phyloP scores from a whole-genome alignment of 164 flowering plant species.

The Malania oleifera region DNA sequence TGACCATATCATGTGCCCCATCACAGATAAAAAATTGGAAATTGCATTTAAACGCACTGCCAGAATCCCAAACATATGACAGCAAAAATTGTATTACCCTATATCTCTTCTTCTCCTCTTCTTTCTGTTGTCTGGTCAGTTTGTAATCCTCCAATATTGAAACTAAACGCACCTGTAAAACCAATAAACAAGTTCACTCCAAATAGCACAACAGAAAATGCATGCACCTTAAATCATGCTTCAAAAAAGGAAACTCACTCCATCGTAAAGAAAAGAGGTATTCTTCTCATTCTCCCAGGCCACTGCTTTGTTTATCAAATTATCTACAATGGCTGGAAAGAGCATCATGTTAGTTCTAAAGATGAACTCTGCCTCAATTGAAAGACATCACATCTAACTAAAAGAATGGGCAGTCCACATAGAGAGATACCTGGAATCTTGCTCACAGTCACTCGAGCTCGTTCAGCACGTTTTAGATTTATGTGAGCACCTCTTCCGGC shows the following conservation, averaged over 20 bases:
- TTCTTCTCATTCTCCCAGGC: constrained; percentile 77
- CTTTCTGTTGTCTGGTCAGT: constrained; percentile 60
- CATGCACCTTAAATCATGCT: neutral
- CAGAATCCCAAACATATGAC: neutral
- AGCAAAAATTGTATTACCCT: constrained; percentile 39
- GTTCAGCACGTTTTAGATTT: constrained; percentile 84
- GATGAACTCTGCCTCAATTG: neutral
- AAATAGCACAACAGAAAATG: neutral
- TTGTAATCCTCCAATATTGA: constrained; percentile 79
- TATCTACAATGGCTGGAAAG: constrained; percentile 73
- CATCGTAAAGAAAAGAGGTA: constrained; percentile 68
- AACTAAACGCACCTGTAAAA: constrained; percentile 58
- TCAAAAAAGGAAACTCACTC: constrained; percentile 42
- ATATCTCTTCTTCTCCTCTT: constrained; percentile 72
- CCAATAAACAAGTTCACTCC: neutral
- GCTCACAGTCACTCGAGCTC: constrained; percentile 67
- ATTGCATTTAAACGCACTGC: neutral
- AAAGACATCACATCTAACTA: neutral
- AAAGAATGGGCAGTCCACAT: neutral
- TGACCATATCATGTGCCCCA: neutral
- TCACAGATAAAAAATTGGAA: neutral
- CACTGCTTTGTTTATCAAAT: constrained; percentile 57
- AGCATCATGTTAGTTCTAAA: constrained; percentile 16
- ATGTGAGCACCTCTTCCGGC: constrained; percentile 90
- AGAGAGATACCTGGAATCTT: constrained; percentile 76